These are phyloP conservation scores for Ichthyophthirius multifiliis DNA, from an alignment of 169 alveolate species.

Conservation along the genomic window DNA sequence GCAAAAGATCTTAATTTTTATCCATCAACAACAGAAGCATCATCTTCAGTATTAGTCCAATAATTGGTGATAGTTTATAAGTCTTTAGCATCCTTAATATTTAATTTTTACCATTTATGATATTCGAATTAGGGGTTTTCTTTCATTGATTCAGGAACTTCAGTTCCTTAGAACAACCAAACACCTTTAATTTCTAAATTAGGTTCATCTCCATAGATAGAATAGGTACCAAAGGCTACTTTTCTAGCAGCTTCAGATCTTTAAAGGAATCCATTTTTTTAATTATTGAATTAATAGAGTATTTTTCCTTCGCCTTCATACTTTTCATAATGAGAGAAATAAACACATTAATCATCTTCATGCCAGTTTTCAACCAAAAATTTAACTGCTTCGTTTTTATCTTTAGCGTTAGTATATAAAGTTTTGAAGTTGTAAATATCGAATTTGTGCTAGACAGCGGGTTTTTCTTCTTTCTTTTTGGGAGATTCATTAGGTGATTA, in stretches of 20 bases:
- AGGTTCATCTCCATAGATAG: conserved; percentile 93
- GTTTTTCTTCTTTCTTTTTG: conserved; percentile 37
- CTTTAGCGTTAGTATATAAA: conserved; percentile 90
- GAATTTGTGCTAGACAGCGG: conserved; percentile 85
- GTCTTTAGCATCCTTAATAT: conserved; percentile 80
- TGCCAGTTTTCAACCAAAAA: conserved; percentile 89
- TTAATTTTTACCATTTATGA: conserved; percentile 86
- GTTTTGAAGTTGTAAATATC: conserved; percentile 94
- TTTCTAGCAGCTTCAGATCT: conserved; percentile 92
- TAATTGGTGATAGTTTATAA: conserved; percentile 87
- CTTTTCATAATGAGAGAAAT: conserved; percentile 92
- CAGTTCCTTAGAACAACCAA: conserved; percentile 95
- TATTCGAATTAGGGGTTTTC: conserved; percentile 97
- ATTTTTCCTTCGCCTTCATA: conserved; percentile 93
- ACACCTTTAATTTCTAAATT: conserved; percentile 94
- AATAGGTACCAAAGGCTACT: conserved; percentile 92
- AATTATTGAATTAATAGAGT: conserved; percentile 88
- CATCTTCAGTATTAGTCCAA: conserved; percentile 91
- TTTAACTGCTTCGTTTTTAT: conserved; percentile 88
- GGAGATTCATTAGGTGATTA: too few relatives aligned
- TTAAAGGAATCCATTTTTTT: conserved; percentile 94
- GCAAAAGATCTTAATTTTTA: conserved; percentile 8
- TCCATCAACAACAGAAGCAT: conserved; percentile 74
- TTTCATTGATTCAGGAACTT: conserved; percentile 87
- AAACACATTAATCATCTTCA: conserved; percentile 89